These are phyloP conservation scores for Fusarium sp. DNA, from an alignment of 2,329 filamentous ascomycete genomes.

Conservation along the genomic window DNA sequence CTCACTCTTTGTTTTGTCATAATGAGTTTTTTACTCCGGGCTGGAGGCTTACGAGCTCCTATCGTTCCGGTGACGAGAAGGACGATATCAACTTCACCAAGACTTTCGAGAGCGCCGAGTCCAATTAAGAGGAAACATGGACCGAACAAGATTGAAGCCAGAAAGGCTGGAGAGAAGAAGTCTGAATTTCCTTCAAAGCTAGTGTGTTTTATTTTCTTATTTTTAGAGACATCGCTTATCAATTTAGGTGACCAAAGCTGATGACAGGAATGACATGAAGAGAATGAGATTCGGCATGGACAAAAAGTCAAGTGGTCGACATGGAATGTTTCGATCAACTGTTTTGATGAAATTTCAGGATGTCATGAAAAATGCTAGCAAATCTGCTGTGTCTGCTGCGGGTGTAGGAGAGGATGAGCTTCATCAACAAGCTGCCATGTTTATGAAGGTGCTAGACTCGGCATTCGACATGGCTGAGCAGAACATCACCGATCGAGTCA, in stretches of 20 bases:
- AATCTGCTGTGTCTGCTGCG: slow-evolving; percentile 34
- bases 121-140: not conserved
- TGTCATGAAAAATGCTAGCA: slow-evolving; percentile 43
- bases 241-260: slow-evolving; percentile 39
- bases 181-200: not conserved
- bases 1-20: slow-evolving; percentile 11
- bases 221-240: not conserved
- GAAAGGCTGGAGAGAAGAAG: no score
- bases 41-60: slow-evolving; percentile 36
- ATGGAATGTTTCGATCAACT: slow-evolving; percentile 46
- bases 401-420: slow-evolving; percentile 51
- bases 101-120: not conserved
- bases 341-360: slow-evolving; percentile 48
- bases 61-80: slow-evolving; percentile 30
- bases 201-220: slow-evolving; percentile 32
- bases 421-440: slow-evolving; percentile 54
- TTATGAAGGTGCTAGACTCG: slow-evolving; percentile 55
- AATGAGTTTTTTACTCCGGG: slow-evolving; percentile 45
- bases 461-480: slow-evolving; percentile 55
- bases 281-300: slow-evolving; percentile 41
- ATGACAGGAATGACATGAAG: slow-evolving; percentile 45
- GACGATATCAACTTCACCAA: slow-evolving; percentile 38
- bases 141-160: not conserved
- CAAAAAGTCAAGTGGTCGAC: slow-evolving; percentile 39
- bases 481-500: slow-evolving; percentile 47